Conservation (phyloP, 1,284 basidiomycete species). For the Microbotryomycetes sp. region DNA sequence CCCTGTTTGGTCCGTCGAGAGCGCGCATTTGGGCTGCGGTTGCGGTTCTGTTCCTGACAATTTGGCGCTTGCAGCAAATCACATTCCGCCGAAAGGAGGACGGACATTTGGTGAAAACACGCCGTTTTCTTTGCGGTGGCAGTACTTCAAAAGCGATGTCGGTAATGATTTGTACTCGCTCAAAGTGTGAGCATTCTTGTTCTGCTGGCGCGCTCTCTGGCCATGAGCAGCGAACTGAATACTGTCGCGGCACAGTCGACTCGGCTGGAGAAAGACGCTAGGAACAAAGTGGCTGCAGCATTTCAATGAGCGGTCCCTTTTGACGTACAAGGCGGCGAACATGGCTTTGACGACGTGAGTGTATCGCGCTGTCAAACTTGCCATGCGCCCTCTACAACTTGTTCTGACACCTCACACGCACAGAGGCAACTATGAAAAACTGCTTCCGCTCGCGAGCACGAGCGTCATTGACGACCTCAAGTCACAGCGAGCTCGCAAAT, state of each 20-base stretch:
- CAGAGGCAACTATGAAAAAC: slow-evolving; percentile 24
- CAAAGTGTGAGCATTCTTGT: slow-evolving; percentile 8
- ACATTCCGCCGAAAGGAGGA: slow-evolving; percentile 19
- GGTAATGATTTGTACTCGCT: slow-evolving; percentile 4
- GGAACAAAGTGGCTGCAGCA: slow-evolving; percentile 15
- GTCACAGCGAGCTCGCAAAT: slow-evolving; percentile 16
- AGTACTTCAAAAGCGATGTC: slow-evolving; percentile 10
- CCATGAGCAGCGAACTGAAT: background rate
- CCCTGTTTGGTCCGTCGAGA: slow-evolving; percentile 16
- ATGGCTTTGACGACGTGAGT: slow-evolving; percentile 21
- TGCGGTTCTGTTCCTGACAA: too few relatives aligned
- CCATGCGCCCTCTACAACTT: too few relatives aligned
- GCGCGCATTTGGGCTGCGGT: background rate
- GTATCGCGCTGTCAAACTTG: background rate
- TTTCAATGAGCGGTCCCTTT: slow-evolving; percentile 15
- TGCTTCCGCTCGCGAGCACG: slow-evolving; percentile 10
- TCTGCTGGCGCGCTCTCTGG: too few relatives aligned
- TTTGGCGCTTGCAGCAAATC: slow-evolving; percentile 14
- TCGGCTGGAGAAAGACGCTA: slow-evolving; percentile 14
- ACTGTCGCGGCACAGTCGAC: background rate
- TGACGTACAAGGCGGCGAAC: slow-evolving; percentile 20
- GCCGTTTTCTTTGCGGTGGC: background rate
- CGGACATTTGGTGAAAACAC: background rate
- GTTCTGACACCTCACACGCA: background rate
- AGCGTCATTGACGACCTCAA: slow-evolving; percentile 23